These are phyloP conservation scores for Geosmithia morbida DNA, from an alignment of 2,329 filamentous ascomycete genomes.

Conservation along the genomic window DNA sequence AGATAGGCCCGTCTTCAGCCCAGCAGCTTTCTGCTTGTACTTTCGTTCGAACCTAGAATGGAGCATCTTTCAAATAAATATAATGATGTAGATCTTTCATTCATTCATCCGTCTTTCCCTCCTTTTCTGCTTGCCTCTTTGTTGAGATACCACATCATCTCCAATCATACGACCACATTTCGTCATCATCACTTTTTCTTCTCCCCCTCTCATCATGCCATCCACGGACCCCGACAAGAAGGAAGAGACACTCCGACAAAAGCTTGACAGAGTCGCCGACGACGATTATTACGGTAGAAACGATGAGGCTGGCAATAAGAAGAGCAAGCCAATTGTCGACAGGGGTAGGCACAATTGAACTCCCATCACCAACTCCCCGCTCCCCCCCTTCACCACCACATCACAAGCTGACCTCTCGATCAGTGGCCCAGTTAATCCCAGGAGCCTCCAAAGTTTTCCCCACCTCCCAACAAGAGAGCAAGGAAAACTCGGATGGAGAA, in stretches of 20 bases:
- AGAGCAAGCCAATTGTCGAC: conserved; percentile 22
- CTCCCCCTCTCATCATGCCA: too few relatives aligned
- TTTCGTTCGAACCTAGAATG: neutral
- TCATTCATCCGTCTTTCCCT: too few relatives aligned
- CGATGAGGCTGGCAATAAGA: conserved; percentile 5
- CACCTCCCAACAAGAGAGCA: conserved; percentile 10
- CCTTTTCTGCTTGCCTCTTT: too few relatives aligned
- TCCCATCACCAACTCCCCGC: too few relatives aligned
- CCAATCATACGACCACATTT: too few relatives aligned
- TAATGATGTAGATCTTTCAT: too few relatives aligned
- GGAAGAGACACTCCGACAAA: conserved; percentile 23
- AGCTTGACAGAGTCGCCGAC: conserved; percentile 26
- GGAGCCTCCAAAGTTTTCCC: conserved; percentile 25
- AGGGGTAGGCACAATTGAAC: conserved; percentile 19
- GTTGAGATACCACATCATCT: too few relatives aligned
- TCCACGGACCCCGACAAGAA: neutral
- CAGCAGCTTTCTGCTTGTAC: neutral
- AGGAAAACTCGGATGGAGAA: conserved; percentile 5
- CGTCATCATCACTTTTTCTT: too few relatives aligned
- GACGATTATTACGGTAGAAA: conserved; percentile 12
- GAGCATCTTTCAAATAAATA: too few relatives aligned
- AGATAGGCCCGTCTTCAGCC: neutral
- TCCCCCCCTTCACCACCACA: neutral
- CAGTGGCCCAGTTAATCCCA: conserved; percentile 29
- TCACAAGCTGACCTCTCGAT: neutral